Base-by-base conservation (phyloP, 345 rosid species). In the Brassica cretica region DNA sequence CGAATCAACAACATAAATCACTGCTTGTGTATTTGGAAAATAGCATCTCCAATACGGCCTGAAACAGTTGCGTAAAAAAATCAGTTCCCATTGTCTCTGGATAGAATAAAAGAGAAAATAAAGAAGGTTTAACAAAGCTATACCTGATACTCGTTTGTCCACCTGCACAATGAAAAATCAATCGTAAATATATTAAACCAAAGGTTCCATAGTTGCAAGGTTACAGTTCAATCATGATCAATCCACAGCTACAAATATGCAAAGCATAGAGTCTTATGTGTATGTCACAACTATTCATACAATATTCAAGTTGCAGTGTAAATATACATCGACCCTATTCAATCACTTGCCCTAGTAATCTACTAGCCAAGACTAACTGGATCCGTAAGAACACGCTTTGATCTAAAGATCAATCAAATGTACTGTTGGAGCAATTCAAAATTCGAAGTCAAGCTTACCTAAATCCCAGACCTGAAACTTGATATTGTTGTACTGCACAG, bases 381-480 rank as follows among this genome's bases (percentile, higher is more conserved):
- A 70, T 60, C 19, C 21, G 49, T n/a, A 29, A 46, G 37, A 21
- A 9, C n/a, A 76, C 8, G 53, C 62, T 33, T 32, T 53, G 44
- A 51, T 51, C 75, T 14, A n/a, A 68, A 12, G 16, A 68, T 33
- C 56, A 46, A 76, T 30, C 64, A 76, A 33, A 69, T 49, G 64
- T 6, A 8, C 37, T 35, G 58, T 75, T 35, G 7, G 4, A 5
- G 41, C 59, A 56, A 58, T 5, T 78, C 33, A 56, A 66, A 66
- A 41, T 56, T 78, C 39, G 8, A 27, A 8, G 27, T 6, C 37
- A 63, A 35, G 64, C 87, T 1, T 86, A 89, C 90, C 94, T 29
- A 90, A 85, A 85, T 89, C 94, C 92, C 92, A 89, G 33, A 95
- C 99, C 81, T 95, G 99, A 65, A 95, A 95, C 80, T 91, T 95